Base-by-base conservation (phyloP, 1,284 basidiomycete species). In the Rhodotorula sp. region DNA sequence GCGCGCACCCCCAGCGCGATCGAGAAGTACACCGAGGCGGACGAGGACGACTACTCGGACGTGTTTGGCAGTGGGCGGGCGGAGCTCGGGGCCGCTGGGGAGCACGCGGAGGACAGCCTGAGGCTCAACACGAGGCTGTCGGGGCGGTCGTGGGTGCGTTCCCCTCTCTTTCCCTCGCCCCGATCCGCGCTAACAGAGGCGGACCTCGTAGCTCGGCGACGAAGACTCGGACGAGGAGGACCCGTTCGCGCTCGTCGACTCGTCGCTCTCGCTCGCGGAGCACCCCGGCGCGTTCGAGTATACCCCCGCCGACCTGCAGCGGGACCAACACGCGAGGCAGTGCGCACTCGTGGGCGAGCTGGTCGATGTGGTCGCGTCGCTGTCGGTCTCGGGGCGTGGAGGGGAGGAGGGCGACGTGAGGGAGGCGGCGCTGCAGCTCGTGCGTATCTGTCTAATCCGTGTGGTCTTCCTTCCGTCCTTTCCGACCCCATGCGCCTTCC, bases 261-360 rank as follows among this genome's bases (percentile, higher is more conserved):
- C 32, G 32, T 54, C 53, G 8, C 56, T 51, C 39, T 51, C 21
- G 8, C 44, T 60, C 56, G 44, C 44, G 39, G 39, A 39, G 15
- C 9, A 12, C 44, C 60, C 27, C 25, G 29, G 48, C 60, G 29
- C 19, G n/a, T 72, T 32, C 19, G 76, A 77, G 4, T 91, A 93
- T 77, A 84, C 96, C 9, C 93, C 96, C 79, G 87, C 91, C 2
- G 95, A 96, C 76, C 84, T 97, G 13, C 88, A 92, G 72, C 87
- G 94, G 55, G 94, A 97, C 83, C 93, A 95, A 83, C 86, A 91
- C 77, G 95, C 96, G 2, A 87, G 94, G 12, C 84, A 97, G 61
- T 91, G 88, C 77, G 89, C 87, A 56, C 86, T 86, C 57, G 90
- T 97, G 68, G 90, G 88, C 75, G 88, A 90, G 74, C 86, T 96